Percentiles rank a stretch among this genome's conserved stretches.
Conservation (phyloP, 1,284 basidiomycete genomes). For the Inonotus obliquus region DNA sequence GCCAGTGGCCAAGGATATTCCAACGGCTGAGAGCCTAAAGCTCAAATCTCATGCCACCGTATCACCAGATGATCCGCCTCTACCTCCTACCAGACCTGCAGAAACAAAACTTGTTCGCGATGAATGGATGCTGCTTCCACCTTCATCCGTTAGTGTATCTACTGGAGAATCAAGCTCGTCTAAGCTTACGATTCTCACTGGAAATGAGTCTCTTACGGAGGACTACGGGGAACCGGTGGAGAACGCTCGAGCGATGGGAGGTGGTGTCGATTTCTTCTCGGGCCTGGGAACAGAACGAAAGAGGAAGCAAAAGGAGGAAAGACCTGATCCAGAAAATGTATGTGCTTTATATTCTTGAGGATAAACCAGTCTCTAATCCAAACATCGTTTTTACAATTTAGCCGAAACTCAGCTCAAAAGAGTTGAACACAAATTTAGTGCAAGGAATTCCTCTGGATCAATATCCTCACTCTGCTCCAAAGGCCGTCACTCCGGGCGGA, state of each 20-base stretch:
- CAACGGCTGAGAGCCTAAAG: constrained; percentile 71
- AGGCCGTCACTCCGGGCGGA: constrained; percentile 69
- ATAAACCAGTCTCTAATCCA: constrained; percentile 2
- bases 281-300: constrained; percentile 73
- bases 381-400: constrained; percentile 27
- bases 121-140: constrained; percentile 84
- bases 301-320: constrained; percentile 59
- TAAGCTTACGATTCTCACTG: constrained; percentile 26
- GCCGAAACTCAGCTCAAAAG: constrained; percentile 62
- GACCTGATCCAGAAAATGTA: constrained; percentile 71
- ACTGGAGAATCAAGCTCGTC: constrained; percentile 24
- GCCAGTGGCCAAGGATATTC: constrained; percentile 68
- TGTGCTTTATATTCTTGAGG: not conserved
- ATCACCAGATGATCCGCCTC: constrained; percentile 37
- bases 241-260: constrained; percentile 43
- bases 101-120: constrained; percentile 63
- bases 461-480: constrained; percentile 47
- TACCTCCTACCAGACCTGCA: constrained; percentile 40
- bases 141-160: constrained; percentile 26
- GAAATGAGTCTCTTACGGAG: constrained; percentile 58
- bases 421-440: constrained; percentile 77
- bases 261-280: constrained; percentile 81
- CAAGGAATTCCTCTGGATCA: constrained; percentile 56
- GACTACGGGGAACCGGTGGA: constrained; percentile 60
- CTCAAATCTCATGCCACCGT: constrained; percentile 54